Conservation (phyloP, 1,284 basidiomycete species). For the Melanopsichium pennsylvanicum region DNA sequence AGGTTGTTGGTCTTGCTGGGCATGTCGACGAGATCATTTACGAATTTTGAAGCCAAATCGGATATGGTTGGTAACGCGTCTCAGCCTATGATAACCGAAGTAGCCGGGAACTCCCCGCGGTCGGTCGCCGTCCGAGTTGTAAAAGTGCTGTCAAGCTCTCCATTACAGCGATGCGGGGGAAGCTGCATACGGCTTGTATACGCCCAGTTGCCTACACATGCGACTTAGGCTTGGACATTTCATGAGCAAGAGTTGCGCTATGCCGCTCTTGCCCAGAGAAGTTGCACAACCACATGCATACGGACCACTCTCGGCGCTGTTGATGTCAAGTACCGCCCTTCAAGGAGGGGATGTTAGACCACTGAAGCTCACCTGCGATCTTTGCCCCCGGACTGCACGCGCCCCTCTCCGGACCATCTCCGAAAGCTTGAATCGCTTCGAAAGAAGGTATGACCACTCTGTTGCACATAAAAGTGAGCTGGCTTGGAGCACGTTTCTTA, state of each 20-base stretch:
- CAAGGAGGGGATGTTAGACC: too few relatives aligned
- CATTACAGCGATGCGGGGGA: constrained; percentile 4
- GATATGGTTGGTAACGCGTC: neutral
- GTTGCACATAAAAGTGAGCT: neutral
- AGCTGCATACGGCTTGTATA: neutral
- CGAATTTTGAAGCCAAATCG: too few relatives aligned
- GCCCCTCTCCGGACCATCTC: constrained; percentile 13
- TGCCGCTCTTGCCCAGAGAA: too few relatives aligned
- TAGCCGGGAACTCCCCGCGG: constrained; percentile 16
- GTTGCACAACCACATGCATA: too few relatives aligned
- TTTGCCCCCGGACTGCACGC: constrained; percentile 16
- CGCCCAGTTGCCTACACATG: too few relatives aligned
- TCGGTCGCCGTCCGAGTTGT: constrained; percentile 17
- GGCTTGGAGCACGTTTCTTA: too few relatives aligned
- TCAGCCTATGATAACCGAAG: constrained; percentile 5
- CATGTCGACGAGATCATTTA: constrained; percentile 1
- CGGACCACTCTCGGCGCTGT: constrained; percentile 2
- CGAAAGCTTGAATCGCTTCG: neutral
- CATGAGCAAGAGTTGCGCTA: too few relatives aligned
- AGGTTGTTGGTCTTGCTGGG: too few relatives aligned
- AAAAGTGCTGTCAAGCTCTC: neutral
- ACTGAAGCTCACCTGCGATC: too few relatives aligned
- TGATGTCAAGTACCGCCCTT: too few relatives aligned
- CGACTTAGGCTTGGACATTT: too few relatives aligned
- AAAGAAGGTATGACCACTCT: too few relatives aligned